Percentiles rank a stretch among this genome's conserved stretches.
phyloP scores from a whole-genome alignment of 768 basidiomycete genomes.

The Tylopilus sp. region DNA sequence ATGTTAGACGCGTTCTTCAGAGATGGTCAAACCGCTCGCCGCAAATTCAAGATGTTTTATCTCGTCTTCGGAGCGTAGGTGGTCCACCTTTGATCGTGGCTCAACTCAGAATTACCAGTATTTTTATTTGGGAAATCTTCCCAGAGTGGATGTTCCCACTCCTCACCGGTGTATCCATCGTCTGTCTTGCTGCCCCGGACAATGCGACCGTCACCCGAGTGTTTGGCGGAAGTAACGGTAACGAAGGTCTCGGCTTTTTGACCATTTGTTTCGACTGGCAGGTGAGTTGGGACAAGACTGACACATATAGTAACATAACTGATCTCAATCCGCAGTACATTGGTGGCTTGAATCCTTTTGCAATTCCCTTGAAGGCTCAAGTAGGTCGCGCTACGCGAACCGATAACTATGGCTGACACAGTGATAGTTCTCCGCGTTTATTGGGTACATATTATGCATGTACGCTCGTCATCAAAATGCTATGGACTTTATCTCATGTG shows the following conservation, averaged over 20 bases:
- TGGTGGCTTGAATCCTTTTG: constrained; percentile 41
- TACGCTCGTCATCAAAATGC: constrained; percentile 23
- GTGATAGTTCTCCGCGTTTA: constrained; percentile 40
- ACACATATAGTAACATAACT: background rate
- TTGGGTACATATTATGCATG: constrained; percentile 52
- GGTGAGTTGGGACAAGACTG: constrained; percentile 29
- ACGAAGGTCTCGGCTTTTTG: constrained; percentile 63
- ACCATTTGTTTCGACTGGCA: constrained; percentile 60
- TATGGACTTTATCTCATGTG: background rate
- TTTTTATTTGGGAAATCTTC: constrained; percentile 28
- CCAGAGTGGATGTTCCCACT: constrained; percentile 48
- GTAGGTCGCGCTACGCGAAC: constrained; percentile 5
- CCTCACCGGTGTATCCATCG: constrained; percentile 57
- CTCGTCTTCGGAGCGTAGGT: too few species aligned
- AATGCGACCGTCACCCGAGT: constrained; percentile 36
- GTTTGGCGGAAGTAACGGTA: constrained; percentile 64
- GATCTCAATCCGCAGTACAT: constrained; percentile 19
- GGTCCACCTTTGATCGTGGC: too few species aligned
- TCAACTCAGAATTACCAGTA: too few species aligned
- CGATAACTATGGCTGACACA: background rate
- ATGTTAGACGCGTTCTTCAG: constrained; percentile 39
- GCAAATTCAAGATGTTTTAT: constrained; percentile 37
- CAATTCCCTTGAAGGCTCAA: constrained; percentile 54
- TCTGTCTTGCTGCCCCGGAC: constrained; percentile 53
- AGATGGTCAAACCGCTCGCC: constrained; percentile 37